Evolutionary conservation across 2,329 filamentous ascomycete genomes (phyloP).

Genomic region (Chalaropsis thielavioides): DNA sequence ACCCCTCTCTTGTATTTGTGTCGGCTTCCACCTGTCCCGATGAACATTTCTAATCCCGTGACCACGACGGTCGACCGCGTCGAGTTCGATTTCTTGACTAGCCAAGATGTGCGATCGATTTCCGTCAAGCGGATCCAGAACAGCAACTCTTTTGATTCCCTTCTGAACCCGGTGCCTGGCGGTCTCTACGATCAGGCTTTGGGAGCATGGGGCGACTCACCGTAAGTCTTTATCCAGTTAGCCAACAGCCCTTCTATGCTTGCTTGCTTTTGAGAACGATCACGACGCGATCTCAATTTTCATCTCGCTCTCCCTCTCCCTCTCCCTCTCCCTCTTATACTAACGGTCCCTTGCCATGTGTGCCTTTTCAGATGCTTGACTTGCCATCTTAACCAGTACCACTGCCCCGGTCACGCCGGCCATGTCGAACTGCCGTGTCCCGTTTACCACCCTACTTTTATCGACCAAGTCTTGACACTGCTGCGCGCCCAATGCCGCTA

Average conservation of each 20-base stretch:
- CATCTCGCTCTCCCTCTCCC: too few species aligned
- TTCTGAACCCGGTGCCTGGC: slow-evolving; percentile 76
- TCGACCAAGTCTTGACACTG: slow-evolving; percentile 78
- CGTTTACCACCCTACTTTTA: slow-evolving; percentile 92
- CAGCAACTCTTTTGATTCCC: slow-evolving; percentile 81
- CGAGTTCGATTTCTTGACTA: slow-evolving; percentile 74
- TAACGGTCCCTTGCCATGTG: slow-evolving; percentile 2
- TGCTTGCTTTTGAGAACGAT: too few species aligned
- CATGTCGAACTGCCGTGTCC: slow-evolving; percentile 90
- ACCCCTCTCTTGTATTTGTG: background rate
- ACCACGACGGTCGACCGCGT: slow-evolving; percentile 72
- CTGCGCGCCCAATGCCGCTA: slow-evolving; percentile 80
- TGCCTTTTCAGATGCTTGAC: slow-evolving; percentile 58
- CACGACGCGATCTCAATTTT: too few species aligned
- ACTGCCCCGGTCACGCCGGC: slow-evolving; percentile 83
- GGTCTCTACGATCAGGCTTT: slow-evolving; percentile 87
- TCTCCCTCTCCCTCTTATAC: background rate
- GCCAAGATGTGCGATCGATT: slow-evolving; percentile 69
- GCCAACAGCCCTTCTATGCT: too few species aligned
- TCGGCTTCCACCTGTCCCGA: slow-evolving; percentile 22
- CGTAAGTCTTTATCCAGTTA: slow-evolving; percentile 35
- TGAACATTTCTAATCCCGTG: slow-evolving; percentile 69
- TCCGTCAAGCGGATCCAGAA: slow-evolving; percentile 93
- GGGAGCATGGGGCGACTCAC: slow-evolving; percentile 73
- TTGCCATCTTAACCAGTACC: slow-evolving; percentile 67